A percentile compares a stretch with the other conserved stretches of the same genome.
phyloP scores from a whole-genome alignment of 495 filamentous ascomycete genomes.

The Talaromyces liani region DNA sequence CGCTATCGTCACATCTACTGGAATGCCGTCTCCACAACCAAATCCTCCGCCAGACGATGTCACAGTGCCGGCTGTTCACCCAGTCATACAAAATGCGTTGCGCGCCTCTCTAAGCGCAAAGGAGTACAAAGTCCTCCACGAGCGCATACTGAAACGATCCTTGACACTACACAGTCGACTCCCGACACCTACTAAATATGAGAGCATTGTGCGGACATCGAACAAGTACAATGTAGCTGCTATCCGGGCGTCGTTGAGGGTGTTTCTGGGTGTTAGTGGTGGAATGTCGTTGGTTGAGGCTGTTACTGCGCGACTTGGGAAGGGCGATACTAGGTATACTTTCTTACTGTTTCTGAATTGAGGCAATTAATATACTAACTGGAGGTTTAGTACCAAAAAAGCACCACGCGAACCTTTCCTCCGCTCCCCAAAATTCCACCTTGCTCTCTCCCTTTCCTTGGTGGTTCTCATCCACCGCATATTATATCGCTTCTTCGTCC shows the following conservation, averaged over 20 bases:
- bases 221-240: constrained; percentile 76
- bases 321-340: constrained; percentile 20
- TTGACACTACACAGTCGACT: constrained; percentile 46
- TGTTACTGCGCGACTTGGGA: constrained; percentile 41
- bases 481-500: constrained; percentile 81
- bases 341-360: not conserved
- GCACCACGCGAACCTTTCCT: constrained; percentile 46
- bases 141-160: constrained; percentile 64
- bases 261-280: constrained; percentile 64
- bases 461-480: constrained; percentile 83
- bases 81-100: constrained; percentile 59
- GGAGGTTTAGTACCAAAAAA: constrained; percentile 19
- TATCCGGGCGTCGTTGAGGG: constrained; percentile 66
- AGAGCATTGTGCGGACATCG: constrained; percentile 38
- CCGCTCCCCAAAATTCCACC: constrained; percentile 63
- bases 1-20: not conserved
- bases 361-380: not conserved
- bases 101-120: constrained; percentile 76
- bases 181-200: constrained; percentile 48
- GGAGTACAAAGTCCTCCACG: constrained; percentile 78
- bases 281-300: constrained; percentile 63
- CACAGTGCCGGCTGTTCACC: constrained; percentile 13
- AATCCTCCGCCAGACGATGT: not conserved
- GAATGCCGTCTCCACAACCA: not conserved
- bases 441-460: constrained; percentile 73